Base-by-base conservation (phyloP, 139 green algal genomes). In the Coelastrella sp. region DNA sequence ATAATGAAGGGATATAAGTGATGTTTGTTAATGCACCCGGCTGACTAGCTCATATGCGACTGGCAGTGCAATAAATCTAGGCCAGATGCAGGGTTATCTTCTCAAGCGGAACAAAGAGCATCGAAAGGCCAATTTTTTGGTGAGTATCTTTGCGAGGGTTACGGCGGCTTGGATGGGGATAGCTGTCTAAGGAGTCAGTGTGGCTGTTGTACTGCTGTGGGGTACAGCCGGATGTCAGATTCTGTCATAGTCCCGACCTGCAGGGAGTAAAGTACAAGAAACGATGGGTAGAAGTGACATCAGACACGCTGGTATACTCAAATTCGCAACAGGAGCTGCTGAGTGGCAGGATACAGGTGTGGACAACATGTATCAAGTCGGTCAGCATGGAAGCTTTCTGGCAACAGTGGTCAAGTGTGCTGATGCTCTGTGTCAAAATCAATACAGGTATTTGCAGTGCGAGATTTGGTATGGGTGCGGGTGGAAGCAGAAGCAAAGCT, bases 281-380 rank as follows among this genome's bases (percentile, higher is more conserved):
- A 8, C 60, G 78, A 84, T 84, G 78, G 78, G 78, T 84, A 21
- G 78, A 84, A 66, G 32, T 84, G 25, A 84, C 59, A 38, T 34
- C n/a, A 32, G 48, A 76, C 15, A 84, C 78, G 2, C 38, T 84
- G n/a, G 78, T 84, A 38, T 84, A 84, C 34, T 41, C 78, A 2
- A 48, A n/a, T 11, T 62, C 78, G 37, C 40, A 71, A 38, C 60
- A 74, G 3, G 78, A 84, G 35, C 5, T 76, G 41, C 60, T 76
- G 37, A 71, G 60, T 40, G 78, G 78, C 41, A 60, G 62, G 3
- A 82, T 82, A 19, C 74, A 66, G 34, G 53, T 64, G 21, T 32
- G 53, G 2, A 57, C 45, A 57, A n/a, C n/a, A n/a, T n/a, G n/a
- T n/a, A n/a, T n/a, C n/a, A n/a, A n/a, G n/a, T n/a, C n/a, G n/a